Percentiles rank a stretch among this genome's conserved stretches.
Evolutionary conservation across 106 monocot genomes (phyloP).

Genomic region (Acorus gramineus): DNA sequence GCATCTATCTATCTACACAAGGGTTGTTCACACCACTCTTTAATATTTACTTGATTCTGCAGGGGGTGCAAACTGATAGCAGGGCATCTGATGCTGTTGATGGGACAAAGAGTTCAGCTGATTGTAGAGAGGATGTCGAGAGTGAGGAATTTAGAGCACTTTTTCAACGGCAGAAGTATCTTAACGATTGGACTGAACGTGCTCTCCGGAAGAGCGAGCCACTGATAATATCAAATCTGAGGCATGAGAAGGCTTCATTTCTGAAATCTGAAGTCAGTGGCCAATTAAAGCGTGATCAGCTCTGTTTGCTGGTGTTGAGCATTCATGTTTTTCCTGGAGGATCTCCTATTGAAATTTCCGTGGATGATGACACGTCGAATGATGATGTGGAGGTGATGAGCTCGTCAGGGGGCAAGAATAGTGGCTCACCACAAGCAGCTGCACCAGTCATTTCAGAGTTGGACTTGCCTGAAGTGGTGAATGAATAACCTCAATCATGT

Average conservation of each 20-base stretch:
- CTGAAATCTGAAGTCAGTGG: constrained; percentile 19
- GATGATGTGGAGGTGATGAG: constrained; percentile 16
- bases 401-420: constrained; percentile 9
- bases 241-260: constrained; percentile 50
- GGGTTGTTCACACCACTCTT: neutral
- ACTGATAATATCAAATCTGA: constrained; percentile 59
- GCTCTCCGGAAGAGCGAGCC: constrained; percentile 81
- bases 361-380: constrained; percentile 4
- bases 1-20: no score
- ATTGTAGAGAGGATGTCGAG: constrained; percentile 14
- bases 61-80: constrained; percentile 23
- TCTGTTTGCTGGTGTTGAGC: constrained; percentile 62
- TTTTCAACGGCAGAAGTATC: constrained; percentile 48
- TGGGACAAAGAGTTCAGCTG: neutral
- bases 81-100: neutral
- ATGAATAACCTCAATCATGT: neutral
- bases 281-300: constrained; percentile 33
- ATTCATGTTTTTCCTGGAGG: constrained; percentile 45
- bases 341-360: constrained; percentile 28
- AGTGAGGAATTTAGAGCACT: constrained; percentile 33
- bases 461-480: constrained; percentile 72
- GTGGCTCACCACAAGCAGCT: constrained; percentile 8
- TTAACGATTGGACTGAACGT: constrained; percentile 55
- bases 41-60: neutral
- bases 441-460: constrained; percentile 28